Conservation (phyloP, 2,329 filamentous ascomycete genomes). For the Knufia petricola region DNA sequence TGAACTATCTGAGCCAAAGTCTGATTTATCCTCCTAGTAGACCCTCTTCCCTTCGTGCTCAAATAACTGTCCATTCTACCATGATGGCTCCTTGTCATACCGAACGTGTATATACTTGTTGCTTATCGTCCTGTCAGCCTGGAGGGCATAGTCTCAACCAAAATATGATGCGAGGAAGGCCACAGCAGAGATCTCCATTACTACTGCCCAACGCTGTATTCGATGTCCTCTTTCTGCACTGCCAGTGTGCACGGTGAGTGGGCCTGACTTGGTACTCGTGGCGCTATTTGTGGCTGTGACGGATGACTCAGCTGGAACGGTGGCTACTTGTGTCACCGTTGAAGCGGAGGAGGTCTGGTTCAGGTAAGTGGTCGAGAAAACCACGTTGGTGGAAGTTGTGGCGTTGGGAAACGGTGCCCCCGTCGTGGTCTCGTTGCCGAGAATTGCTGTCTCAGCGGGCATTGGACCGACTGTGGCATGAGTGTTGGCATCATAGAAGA, state of each 20-base stretch:
- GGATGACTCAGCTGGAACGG: background rate
- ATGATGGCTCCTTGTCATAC: too few relatives aligned
- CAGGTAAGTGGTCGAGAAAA: background rate
- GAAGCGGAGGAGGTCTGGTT: background rate
- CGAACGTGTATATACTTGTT: too few relatives aligned
- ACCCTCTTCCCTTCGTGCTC: too few relatives aligned
- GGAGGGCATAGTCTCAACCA: too few relatives aligned
- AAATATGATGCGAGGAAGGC: too few relatives aligned
- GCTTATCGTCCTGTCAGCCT: too few relatives aligned
- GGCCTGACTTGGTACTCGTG: background rate
- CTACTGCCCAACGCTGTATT: too few relatives aligned
- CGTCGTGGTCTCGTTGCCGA: background rate
- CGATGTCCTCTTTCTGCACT: background rate
- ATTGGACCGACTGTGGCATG: background rate
- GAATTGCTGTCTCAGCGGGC: background rate
- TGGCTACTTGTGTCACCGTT: background rate
- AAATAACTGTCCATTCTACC: too few relatives aligned
- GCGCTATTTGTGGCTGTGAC: background rate
- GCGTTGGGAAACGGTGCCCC: background rate
- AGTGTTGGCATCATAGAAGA: background rate
- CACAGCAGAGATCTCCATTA: too few relatives aligned
- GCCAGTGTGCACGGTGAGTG: background rate
- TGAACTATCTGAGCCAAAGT: too few relatives aligned
- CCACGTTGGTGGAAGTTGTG: background rate
- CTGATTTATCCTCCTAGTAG: too few relatives aligned